Percentiles rank a stretch among this genome's conserved stretches.
phyloP scores from a whole-genome alignment of 1,284 basidiomycete species.

The Thelephora terrestris region DNA sequence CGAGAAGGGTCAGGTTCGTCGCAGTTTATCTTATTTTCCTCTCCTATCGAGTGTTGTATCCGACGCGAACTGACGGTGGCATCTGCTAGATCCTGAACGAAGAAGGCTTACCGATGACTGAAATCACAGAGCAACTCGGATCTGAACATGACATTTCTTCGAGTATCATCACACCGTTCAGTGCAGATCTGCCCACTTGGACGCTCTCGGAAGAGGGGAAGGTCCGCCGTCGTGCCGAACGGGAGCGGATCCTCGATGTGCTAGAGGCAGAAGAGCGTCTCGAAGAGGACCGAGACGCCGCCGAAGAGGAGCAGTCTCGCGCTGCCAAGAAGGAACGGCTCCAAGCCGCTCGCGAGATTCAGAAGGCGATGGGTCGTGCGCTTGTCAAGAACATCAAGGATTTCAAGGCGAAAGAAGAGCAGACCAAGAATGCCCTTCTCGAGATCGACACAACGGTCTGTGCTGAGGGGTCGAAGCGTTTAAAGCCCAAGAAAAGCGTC shows the following conservation, averaged over 20 bases:
- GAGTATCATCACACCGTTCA: slow-evolving; percentile 13
- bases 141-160: slow-evolving; percentile 11
- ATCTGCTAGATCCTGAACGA: slow-evolving; percentile 50
- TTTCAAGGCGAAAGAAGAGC: slow-evolving; percentile 30
- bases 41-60: slow-evolving; percentile 4
- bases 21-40: not conserved
- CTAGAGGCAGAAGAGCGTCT: slow-evolving; percentile 60
- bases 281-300: slow-evolving; percentile 32
- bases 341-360: slow-evolving; percentile 47
- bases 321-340: slow-evolving; percentile 40
- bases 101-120: slow-evolving; percentile 68
- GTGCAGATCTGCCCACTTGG: slow-evolving; percentile 33
- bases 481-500: slow-evolving; percentile 48
- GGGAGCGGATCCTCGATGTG: slow-evolving; percentile 52
- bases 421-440: slow-evolving; percentile 22
- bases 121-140: slow-evolving; percentile 52
- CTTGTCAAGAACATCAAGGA: slow-evolving; percentile 39
- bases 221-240: slow-evolving; percentile 41
- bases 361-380: slow-evolving; percentile 69
- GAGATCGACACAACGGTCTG: slow-evolving; percentile 18
- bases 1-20: slow-evolving; percentile 54
- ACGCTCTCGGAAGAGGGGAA: slow-evolving; percentile 37
- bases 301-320: slow-evolving; percentile 30
- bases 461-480: slow-evolving; percentile 13
- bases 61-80: not conserved